Evolutionary conservation across 345 rosid species (phyloP).

Genomic region (Pugionium dolabratum): DNA sequence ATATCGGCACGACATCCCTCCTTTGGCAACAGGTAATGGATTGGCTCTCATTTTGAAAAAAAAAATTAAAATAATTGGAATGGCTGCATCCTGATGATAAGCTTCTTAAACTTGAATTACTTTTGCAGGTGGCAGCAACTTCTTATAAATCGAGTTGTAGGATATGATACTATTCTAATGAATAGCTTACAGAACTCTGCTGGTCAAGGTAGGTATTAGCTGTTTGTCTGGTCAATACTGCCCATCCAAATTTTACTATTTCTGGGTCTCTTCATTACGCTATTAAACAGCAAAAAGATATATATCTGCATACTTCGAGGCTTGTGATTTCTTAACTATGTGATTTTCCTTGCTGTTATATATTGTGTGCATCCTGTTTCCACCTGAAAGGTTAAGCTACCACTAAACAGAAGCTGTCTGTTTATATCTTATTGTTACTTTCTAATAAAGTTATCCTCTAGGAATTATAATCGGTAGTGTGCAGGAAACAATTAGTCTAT

Average conservation of each 20-base stretch:
- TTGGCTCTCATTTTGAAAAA: constrained; percentile 21
- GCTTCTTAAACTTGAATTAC: constrained; percentile 25
- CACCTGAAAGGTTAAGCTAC: constrained; percentile 20
- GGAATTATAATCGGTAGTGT: constrained; percentile 13
- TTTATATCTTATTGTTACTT: constrained; percentile 9
- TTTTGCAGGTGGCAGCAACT: constrained; percentile 98
- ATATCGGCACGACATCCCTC: constrained; percentile 91
- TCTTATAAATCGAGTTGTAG: constrained; percentile 95
- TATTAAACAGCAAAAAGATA: constrained; percentile 1
- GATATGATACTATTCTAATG: constrained; percentile 98
- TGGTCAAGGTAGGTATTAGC: constrained; percentile 71
- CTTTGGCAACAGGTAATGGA: constrained; percentile 91
- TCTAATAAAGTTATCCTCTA: neutral
- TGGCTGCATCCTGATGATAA: constrained; percentile 18
- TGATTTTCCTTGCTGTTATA: constrained; percentile 5
- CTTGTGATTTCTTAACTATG: constrained; percentile 11
- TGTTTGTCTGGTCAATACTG: constrained; percentile 21
- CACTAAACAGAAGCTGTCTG: constrained; percentile 2
- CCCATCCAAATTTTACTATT: neutral
- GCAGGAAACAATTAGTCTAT: constrained; percentile 19
- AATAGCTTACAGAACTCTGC: constrained; percentile 85
- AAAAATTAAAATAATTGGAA: neutral
- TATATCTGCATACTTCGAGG: constrained; percentile 11
- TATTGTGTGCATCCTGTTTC: constrained; percentile 11
- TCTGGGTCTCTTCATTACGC: constrained; percentile 17